Conservation (phyloP, 192 early-diverging fungal species). For the Coemansia sp. region DNA sequence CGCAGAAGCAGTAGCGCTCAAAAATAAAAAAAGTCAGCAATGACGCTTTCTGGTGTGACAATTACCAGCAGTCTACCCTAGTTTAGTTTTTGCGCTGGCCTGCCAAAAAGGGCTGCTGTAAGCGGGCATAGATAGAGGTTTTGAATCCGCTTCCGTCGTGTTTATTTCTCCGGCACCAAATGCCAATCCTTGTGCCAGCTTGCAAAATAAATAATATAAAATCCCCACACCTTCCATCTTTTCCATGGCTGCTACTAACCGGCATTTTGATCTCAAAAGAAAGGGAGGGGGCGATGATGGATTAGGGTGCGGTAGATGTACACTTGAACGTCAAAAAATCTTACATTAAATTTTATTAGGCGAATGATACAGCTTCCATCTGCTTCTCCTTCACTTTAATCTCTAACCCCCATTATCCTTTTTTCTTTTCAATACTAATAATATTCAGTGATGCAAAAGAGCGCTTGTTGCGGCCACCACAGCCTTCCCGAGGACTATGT, state of each 20-base stretch:
- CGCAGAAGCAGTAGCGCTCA: constrained; percentile 10
- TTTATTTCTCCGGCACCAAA: neutral
- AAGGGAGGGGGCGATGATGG: too few relatives aligned
- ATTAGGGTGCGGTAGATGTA: too few relatives aligned
- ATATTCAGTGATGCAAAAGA: constrained; percentile 9
- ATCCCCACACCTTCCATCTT: too few relatives aligned
- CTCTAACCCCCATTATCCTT: neutral
- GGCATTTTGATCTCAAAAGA: too few relatives aligned
- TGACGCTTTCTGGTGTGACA: neutral
- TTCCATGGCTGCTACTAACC: too few relatives aligned
- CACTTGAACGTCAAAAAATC: too few relatives aligned
- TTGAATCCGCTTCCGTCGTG: neutral
- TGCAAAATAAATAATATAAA: neutral
- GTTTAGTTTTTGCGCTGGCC: neutral
- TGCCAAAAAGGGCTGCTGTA: too few relatives aligned
- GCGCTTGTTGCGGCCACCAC: constrained; percentile 38
- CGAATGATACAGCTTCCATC: too few relatives aligned
- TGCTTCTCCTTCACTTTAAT: neutral
- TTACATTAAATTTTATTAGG: too few relatives aligned
- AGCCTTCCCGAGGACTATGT: constrained; percentile 32
- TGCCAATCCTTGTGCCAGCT: neutral
- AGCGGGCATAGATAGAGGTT: too few relatives aligned
- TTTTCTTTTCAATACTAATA: neutral
- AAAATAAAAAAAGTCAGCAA: neutral
- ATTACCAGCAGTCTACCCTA: neutral